These are phyloP conservation scores for Boletus tylopilopsis DNA, from an alignment of 768 basidiomycete genomes.

Conservation along the genomic window DNA sequence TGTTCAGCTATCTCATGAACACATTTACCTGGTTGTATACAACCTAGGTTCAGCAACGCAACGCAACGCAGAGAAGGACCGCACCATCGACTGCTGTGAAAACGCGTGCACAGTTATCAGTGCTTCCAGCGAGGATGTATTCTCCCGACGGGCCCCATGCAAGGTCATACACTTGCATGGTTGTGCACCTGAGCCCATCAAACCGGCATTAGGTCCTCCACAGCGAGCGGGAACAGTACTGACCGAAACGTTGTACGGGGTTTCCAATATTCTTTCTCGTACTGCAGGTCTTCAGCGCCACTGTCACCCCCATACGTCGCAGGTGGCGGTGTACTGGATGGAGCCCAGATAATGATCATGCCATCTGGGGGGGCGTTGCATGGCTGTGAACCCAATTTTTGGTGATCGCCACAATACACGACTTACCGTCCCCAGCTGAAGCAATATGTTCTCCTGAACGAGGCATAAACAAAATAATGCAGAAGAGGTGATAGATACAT, in stretches of 20 bases:
- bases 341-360: conserved; percentile 96
- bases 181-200: conserved; percentile 63
- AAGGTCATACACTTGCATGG: conserved; percentile 96
- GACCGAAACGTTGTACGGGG: conserved; percentile 81
- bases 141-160: conserved; percentile 97
- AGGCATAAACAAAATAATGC: background rate
- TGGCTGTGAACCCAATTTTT: background rate
- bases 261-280: conserved; percentile 96
- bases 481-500: conserved; percentile 20
- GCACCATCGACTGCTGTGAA: conserved; percentile 72
- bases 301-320: conserved; percentile 82
- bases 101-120: conserved; percentile 90
- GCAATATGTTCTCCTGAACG: conserved; percentile 81
- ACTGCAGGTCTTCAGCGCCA: conserved; percentile 70
- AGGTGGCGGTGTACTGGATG: conserved; percentile 65
- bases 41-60: background rate
- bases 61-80: conserved; percentile 14
- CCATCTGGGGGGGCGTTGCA: conserved; percentile 58
- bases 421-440: conserved; percentile 93
- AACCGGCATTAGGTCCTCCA: conserved; percentile 2
- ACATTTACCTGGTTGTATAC: conserved; percentile 60
- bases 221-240: conserved; percentile 13
- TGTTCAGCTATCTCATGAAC: conserved; percentile 91
- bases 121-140: conserved; percentile 93
- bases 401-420: conserved; percentile 2